These are phyloP conservation scores for Paramecium primaurelia DNA, from an alignment of 73 alveolate genomes.

Conservation along the genomic window DNA sequence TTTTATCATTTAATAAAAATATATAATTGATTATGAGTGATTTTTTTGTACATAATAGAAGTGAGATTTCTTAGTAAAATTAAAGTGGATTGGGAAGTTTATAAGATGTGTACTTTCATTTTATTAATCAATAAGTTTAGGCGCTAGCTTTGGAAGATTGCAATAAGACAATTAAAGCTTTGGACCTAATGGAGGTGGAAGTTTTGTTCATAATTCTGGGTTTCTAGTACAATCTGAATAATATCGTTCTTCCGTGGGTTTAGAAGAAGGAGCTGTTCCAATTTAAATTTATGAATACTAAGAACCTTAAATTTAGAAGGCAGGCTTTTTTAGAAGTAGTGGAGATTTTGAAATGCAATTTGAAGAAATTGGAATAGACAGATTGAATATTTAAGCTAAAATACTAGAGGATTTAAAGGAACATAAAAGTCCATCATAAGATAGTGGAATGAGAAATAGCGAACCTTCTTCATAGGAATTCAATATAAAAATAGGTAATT, in stretches of 20 bases:
- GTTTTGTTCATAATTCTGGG: not conserved
- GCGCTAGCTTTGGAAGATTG: constrained; percentile 22
- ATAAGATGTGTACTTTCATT: not conserved
- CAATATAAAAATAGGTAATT: not conserved
- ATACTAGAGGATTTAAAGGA: not conserved
- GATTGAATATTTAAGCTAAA: not conserved
- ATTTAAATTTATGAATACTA: not conserved
- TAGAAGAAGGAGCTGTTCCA: not conserved
- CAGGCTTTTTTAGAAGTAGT: not conserved
- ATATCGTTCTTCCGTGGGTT: constrained; percentile 2
- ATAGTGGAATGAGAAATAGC: not conserved
- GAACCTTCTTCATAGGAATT: not conserved
- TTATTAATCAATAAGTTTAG: not conserved
- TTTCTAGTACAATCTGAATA: not conserved
- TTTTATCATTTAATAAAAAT: not conserved
- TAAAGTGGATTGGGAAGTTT: not conserved
- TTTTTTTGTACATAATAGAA: not conserved
- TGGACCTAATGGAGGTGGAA: not conserved
- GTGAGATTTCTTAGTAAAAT: not conserved
- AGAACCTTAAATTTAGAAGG: constrained; percentile 8
- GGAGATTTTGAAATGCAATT: constrained; percentile 40
- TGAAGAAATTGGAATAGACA: constrained; percentile 25
- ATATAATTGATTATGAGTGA: not conserved
- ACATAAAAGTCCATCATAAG: not conserved
- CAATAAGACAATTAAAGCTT: not conserved